Base-by-base conservation (phyloP, 768 basidiomycete species). In the Termitomyces sp. region DNA sequence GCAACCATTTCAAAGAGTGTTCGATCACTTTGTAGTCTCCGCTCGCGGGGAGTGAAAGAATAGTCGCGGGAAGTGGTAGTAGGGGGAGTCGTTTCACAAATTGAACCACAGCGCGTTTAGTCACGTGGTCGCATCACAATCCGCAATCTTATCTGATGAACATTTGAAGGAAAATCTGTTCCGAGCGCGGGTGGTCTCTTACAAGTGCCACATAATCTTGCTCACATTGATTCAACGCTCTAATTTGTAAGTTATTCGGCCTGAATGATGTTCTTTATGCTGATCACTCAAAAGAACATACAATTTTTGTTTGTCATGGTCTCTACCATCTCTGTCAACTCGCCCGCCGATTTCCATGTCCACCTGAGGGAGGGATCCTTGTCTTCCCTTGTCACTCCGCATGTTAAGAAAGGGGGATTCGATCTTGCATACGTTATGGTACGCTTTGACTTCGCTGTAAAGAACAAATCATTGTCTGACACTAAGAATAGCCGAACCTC, bases 371-470 rank as follows among this genome's bases (percentile, higher is more conserved):
- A 98, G 72, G 94, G 92, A 34, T 75, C 84, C 37, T 77, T 99
- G 65, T 88, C 89, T 31, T 76, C 84, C 57, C 83, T 98, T 14
- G 94, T 98, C 42, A 87, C 88, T 5, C 93, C 94, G 15, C 94
- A 98, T 78, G 91, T 99, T 56, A 81, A 86, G 38, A 77, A 86
- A 71, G 97, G 97, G 48, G 97, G 97, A 1, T 95, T 98, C 68
- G 76, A 82, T 60, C 81, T 96, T 59, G 96, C 91, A 65, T 99
- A 97, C 78, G 94, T 99, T 43, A 99, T 99, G 97, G 96, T 94
- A 69, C 63, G 79, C 17, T 34, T 43, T 43, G 2, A 43, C 67
- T 20, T 20, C 32, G 6, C 36, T 61, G 11, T 57, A 51, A 50
- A 36, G 6, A 46, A 53, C 48, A 31, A 25, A 36, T 52, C 45